A percentile compares a stretch with the other conserved stretches of the same genome.
Conservation (phyloP, 1,139 yeast genomes). For the Scheffersomyces parashehatae region DNA sequence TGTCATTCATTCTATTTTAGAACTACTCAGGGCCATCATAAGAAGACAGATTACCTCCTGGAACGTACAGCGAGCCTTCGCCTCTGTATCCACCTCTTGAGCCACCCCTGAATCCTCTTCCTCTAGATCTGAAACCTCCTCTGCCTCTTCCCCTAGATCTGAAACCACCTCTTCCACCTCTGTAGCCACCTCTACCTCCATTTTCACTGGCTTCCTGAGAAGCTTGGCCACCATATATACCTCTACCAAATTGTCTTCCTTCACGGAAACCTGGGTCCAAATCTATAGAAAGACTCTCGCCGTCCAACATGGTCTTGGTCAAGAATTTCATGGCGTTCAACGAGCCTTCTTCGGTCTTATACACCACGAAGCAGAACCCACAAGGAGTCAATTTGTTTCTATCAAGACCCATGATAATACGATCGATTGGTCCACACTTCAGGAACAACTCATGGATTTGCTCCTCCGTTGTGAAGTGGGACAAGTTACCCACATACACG, state of each 20-base stretch:
- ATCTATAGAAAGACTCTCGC: constrained; percentile 76
- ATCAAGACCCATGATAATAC: constrained; percentile 92
- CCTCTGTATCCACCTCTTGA: constrained; percentile 27
- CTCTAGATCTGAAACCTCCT: constrained; percentile 29
- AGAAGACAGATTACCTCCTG: constrained; percentile 2
- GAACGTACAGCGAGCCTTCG: constrained; percentile 19
- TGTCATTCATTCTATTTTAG: too few relatives aligned
- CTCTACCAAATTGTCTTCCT: constrained; percentile 94
- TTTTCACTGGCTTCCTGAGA: constrained; percentile 34
- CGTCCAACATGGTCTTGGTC: constrained; percentile 79
- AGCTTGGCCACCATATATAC: constrained; percentile 84
- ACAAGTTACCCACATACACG: constrained; percentile 80
- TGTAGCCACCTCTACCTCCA: constrained; percentile 18
- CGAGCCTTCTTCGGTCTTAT: constrained; percentile 65
- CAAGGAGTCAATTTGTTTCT: constrained; percentile 88
- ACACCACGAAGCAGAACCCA: constrained; percentile 92
- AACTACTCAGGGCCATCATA: too few relatives aligned
- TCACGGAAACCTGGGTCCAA: constrained; percentile 93
- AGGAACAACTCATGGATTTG: constrained; percentile 84
- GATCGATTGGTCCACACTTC: constrained; percentile 72
- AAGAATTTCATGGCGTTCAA: constrained; percentile 79
- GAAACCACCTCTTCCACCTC: constrained; percentile 18
- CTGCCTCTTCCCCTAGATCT: constrained; percentile 24
- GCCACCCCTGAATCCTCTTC: constrained; percentile 25
- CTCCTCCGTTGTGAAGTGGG: constrained; percentile 90